These are phyloP conservation scores for Eutrema yunnanense DNA, from an alignment of 345 rosid species.

Conservation along the genomic window DNA sequence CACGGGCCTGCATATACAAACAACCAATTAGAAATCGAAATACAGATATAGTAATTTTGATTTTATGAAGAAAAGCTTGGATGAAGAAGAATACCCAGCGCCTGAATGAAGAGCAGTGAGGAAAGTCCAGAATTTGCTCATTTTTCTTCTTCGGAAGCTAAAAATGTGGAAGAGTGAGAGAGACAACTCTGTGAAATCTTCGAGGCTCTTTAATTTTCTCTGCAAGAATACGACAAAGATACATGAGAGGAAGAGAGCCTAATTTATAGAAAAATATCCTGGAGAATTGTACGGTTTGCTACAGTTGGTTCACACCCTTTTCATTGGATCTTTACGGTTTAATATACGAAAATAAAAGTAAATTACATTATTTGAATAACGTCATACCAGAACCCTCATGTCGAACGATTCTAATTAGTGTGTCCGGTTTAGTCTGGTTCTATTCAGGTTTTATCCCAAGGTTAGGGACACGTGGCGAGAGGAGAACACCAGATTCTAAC, in stretches of 20 bases:
- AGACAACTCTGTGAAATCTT: neutral
- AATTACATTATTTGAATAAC: neutral
- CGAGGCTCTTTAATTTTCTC: slow-evolving; percentile 9
- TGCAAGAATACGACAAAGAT: slow-evolving; percentile 7
- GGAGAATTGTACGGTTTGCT: slow-evolving; percentile 3
- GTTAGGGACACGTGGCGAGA: neutral
- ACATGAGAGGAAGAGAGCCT: neutral
- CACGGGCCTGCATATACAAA: slow-evolving; percentile 45
- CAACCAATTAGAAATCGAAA: neutral
- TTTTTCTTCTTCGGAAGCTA: neutral
- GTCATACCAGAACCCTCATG: neutral
- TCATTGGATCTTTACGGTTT: neutral
- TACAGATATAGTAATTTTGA: neutral
- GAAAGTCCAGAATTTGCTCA: slow-evolving; percentile 45
- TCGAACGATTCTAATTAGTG: neutral
- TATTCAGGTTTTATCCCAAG: neutral
- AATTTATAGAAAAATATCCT: slow-evolving; percentile 9
- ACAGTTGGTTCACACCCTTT: slow-evolving; percentile 19
- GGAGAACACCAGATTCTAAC: neutral
- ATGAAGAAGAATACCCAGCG: slow-evolving; percentile 45
- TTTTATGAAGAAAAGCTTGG: neutral
- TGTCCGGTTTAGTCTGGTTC: neutral
- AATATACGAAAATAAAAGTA: no score
- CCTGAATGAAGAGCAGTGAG: slow-evolving; percentile 46
- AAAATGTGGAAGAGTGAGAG: neutral